Evolutionary conservation across 345 rosid genomes (phyloP), one percentile per base, ranked within the genome.

Genomic region (Mangifera indica): DNA sequence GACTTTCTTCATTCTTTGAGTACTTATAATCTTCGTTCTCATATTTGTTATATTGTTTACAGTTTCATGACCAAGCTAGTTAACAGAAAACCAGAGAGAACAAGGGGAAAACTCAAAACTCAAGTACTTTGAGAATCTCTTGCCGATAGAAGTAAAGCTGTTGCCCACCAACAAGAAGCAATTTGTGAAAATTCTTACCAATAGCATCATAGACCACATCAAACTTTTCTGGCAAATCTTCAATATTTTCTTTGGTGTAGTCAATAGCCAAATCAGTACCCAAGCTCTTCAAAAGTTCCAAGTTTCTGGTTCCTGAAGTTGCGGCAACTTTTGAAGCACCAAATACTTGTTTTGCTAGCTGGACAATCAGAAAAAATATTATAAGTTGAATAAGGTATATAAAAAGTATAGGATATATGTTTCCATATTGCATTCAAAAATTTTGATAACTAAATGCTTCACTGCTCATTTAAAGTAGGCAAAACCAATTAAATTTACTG

Each of bases 251-350:
- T 76, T 90, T 92, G 2, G 96, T 89, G 84, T 92, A 94, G 80
- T 94, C 97, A 80, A 94, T 87, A 7, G 89, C 93, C 76, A 92
- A 82, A 86, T 94, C 98, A 72, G 79, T 93, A 56, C 98, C 98
- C 77, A 92, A 78, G 78, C 91, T 92, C 84, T 62, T 92, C 79
- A 94, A 62, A 13, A 86, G 53, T 60, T 89, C 97, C 40, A 94
- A 70, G 76, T 94, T 92, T 71, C 84, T 84, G 14, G 97, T 83
- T 74, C 98, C 85, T 8, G 98, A 81, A 34, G 98, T 94, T 55
- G 98, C 98, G 40, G 91, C 98, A 56, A 94, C 87, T 78, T 34
- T 90, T 18, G 96, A 90, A 63, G 97, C 98, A 74, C 97, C 91
- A 17, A 89, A 94, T 7, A 89, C 96, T 18, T 94, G 93, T 79